phyloP scores from a whole-genome alignment of 371 early-diverging fungal genomes.

The Batkoa obscura region DNA sequence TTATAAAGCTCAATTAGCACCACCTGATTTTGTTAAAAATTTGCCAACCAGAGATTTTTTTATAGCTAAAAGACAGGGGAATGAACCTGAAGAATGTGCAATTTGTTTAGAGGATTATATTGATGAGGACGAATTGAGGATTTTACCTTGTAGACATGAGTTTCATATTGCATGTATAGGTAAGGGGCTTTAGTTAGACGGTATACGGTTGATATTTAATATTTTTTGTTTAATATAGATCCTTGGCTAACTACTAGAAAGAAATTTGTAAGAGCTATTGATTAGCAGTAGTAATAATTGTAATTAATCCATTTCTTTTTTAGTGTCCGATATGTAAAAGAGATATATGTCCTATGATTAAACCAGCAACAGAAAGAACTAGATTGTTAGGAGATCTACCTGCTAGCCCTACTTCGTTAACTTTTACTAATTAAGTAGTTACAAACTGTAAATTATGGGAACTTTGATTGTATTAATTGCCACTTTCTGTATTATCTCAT shows the following conservation, averaged over 20 bases:
- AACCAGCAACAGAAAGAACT: conserved; percentile 16
- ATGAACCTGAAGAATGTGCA: conserved; percentile 63
- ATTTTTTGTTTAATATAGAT: conserved; percentile 1
- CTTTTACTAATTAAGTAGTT: too few relatives aligned
- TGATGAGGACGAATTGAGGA: conserved; percentile 51
- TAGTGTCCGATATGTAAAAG: conserved; percentile 66
- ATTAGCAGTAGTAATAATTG: background rate
- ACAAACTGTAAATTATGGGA: too few relatives aligned
- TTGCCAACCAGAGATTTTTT: conserved; percentile 35
- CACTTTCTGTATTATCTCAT: too few relatives aligned
- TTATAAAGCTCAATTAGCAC: conserved; percentile 37
- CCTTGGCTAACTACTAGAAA: conserved; percentile 63
- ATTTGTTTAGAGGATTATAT: conserved; percentile 86
- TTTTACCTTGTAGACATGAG: conserved; percentile 73
- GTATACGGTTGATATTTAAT: background rate
- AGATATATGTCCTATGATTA: conserved; percentile 21
- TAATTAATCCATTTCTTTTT: conserved; percentile 6
- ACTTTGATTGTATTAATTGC: too few relatives aligned
- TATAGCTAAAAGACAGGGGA: conserved; percentile 24
- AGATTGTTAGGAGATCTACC: conserved; percentile 11
- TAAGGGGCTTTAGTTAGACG: conserved; percentile 5
- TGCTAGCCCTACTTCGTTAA: background rate
- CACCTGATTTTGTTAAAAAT: conserved; percentile 33
- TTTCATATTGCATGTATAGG: conserved; percentile 88
- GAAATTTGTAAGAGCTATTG: conserved; percentile 34